A percentile compares a stretch with the other conserved stretches of the same genome.
These are phyloP conservation scores for Phanerochaete carnosa DNA, from an alignment of 768 basidiomycete species.

Conservation along the genomic window DNA sequence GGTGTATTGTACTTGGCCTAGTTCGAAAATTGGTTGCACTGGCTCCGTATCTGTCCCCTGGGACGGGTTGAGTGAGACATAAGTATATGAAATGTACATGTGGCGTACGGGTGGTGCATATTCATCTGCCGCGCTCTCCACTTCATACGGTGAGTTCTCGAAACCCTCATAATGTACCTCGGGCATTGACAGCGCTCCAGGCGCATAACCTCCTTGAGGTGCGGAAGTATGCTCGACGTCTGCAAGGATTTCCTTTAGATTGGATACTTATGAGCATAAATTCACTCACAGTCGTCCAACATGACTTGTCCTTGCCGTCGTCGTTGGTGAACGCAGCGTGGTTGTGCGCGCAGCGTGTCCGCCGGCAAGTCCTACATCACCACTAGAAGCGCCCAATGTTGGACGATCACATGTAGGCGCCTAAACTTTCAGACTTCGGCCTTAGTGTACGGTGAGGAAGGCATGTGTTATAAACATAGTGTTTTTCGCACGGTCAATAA, in stretches of 20 bases:
- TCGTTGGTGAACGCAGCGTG: neutral
- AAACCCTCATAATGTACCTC: slow-evolving; percentile 85
- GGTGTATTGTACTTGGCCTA: slow-evolving; percentile 86
- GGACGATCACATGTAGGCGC: neutral
- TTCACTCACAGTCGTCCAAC: slow-evolving; percentile 40
- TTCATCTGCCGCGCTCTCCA: slow-evolving; percentile 44
- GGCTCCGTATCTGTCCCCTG: neutral
- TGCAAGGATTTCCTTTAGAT: slow-evolving; percentile 28
- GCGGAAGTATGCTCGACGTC: slow-evolving; percentile 84
- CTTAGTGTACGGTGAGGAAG: too few species aligned
- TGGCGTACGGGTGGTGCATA: slow-evolving; percentile 22
- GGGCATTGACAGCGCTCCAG: slow-evolving; percentile 41
- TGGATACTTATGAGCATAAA: slow-evolving; percentile 3
- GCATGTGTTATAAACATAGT: too few species aligned
- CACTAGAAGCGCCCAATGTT: neutral
- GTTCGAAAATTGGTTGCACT: slow-evolving; percentile 61
- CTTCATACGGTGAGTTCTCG: slow-evolving; percentile 65
- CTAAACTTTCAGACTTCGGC: too few species aligned
- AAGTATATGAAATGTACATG: neutral
- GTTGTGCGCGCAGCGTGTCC: neutral
- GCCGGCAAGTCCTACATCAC: neutral
- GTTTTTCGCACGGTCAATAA: too few species aligned
- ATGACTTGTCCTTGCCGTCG: slow-evolving; percentile 16
- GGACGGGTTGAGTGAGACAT: neutral
- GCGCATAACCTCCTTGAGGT: slow-evolving; percentile 37